A percentile compares a stretch with the other conserved stretches of the same genome.
Conservation (phyloP, 306 rosid genomes). For the Sesbania bispinosa region DNA sequence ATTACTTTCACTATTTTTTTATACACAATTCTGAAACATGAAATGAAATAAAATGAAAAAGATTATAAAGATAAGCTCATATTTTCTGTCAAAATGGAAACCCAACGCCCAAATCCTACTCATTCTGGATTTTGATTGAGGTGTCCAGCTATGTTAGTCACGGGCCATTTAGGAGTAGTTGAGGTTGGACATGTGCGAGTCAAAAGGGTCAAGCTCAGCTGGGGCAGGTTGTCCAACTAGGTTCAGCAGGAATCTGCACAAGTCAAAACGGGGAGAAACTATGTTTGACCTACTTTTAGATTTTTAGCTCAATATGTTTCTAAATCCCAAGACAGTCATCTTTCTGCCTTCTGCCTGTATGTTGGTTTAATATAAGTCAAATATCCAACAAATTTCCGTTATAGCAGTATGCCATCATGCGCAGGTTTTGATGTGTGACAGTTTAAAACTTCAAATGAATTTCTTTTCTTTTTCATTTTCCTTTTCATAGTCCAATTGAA, state of each 20-base stretch:
- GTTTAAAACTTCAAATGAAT: too few species aligned
- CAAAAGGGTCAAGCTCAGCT: conserved; percentile 34
- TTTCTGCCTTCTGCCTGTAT: not conserved
- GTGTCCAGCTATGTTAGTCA: conserved; percentile 25
- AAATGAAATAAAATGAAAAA: too few species aligned
- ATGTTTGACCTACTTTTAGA: conserved; percentile 14
- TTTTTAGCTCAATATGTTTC: conserved; percentile 32
- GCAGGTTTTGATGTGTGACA: too few species aligned
- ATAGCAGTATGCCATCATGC: not conserved
- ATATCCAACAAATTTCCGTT: not conserved
- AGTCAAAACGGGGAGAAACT: conserved; percentile 47
- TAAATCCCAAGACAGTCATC: conserved; percentile 26
- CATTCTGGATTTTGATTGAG: not conserved
- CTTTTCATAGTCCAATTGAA: too few species aligned
- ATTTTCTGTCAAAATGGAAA: too few species aligned
- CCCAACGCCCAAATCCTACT: too few species aligned
- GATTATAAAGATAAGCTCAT: too few species aligned
- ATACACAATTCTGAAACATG: too few species aligned
- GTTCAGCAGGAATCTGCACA: conserved; percentile 11
- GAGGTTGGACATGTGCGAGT: not conserved
- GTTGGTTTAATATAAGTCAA: conserved; percentile 22
- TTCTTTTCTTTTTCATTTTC: too few species aligned
- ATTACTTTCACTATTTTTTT: too few species aligned
- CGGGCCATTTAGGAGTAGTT: conserved; percentile 33
- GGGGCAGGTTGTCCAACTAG: conserved; percentile 27